Conservation (phyloP, 768 basidiomycete genomes). For the Termitomyces sp. region DNA sequence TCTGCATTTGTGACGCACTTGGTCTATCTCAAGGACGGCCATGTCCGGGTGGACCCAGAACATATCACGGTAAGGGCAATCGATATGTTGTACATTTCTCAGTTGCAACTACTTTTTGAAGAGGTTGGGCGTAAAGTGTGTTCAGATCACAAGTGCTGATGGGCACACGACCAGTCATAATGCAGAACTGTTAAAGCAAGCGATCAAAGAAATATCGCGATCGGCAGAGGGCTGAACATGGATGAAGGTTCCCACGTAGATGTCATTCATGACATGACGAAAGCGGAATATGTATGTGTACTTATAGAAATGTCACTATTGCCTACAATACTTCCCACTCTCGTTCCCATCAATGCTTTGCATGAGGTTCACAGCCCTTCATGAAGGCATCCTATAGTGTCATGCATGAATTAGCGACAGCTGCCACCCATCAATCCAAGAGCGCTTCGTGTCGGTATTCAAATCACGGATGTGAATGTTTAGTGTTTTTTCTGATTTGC, state of each 20-base stretch:
- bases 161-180: constrained; percentile 36
- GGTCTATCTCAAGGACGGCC: constrained; percentile 66
- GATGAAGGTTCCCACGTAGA: constrained; percentile 11
- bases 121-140: constrained; percentile 59
- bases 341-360: neutral
- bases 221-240: constrained; percentile 12
- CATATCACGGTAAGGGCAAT: constrained; percentile 54
- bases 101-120: constrained; percentile 23
- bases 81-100: constrained; percentile 6
- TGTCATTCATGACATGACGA: constrained; percentile 15
- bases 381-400: neutral
- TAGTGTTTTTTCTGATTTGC: neutral
- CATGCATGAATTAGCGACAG: constrained; percentile 1
- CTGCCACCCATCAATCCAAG: neutral
- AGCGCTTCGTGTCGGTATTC: constrained; percentile 7
- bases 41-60: constrained; percentile 58
- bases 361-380: neutral
- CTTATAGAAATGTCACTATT: constrained; percentile 8
- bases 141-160: constrained; percentile 37
- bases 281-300: constrained; percentile 1
- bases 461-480: neutral
- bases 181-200: constrained; percentile 40
- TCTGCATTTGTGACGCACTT: constrained; percentile 86
- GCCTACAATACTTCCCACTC: neutral
- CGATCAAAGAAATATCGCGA: constrained; percentile 29